These are phyloP conservation scores for Suillus decipiens DNA, from an alignment of 768 basidiomycete genomes.

Conservation along the genomic window DNA sequence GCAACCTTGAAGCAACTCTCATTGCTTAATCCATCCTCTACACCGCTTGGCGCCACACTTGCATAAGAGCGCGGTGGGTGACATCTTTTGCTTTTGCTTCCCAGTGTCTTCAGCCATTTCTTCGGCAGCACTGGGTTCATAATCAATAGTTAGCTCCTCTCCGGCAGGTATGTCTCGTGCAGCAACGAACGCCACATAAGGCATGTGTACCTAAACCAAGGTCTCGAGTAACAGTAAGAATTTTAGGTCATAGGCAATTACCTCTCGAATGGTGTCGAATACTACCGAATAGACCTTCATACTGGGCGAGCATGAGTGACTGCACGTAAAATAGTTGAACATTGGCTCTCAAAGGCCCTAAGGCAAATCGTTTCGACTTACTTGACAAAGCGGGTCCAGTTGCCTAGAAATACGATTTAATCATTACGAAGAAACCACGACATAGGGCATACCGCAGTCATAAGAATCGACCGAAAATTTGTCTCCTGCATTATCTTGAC, in stretches of 20 bases:
- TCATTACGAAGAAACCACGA: slow-evolving; percentile 5
- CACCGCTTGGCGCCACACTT: slow-evolving; percentile 39
- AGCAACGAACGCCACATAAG: slow-evolving; percentile 64
- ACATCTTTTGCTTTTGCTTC: slow-evolving; percentile 28
- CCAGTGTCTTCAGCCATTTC: slow-evolving; percentile 12
- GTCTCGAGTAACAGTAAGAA: slow-evolving; percentile 9
- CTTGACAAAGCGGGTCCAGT: slow-evolving; percentile 81
- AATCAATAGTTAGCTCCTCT: slow-evolving; percentile 67
- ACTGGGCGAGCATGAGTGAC: slow-evolving; percentile 71
- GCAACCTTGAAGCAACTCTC: neutral
- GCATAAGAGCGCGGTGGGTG: slow-evolving; percentile 36
- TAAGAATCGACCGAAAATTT: slow-evolving; percentile 60
- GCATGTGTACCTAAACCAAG: slow-evolving; percentile 50
- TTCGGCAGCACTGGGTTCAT: slow-evolving; percentile 47
- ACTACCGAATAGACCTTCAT: slow-evolving; percentile 57
- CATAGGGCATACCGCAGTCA: slow-evolving; percentile 43
- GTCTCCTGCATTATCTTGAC: slow-evolving; percentile 32
- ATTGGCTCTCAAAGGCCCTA: neutral
- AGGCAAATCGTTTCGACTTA: slow-evolving; percentile 32
- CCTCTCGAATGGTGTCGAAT: slow-evolving; percentile 61
- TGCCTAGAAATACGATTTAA: slow-evolving; percentile 44
- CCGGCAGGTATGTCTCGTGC: slow-evolving; percentile 45
- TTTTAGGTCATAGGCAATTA: slow-evolving; percentile 26
- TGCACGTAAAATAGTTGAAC: slow-evolving; percentile 28
- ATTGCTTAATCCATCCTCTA: slow-evolving; percentile 38